Conservation (phyloP, 768 basidiomycete genomes). For the Psilocybe cubensis region DNA sequence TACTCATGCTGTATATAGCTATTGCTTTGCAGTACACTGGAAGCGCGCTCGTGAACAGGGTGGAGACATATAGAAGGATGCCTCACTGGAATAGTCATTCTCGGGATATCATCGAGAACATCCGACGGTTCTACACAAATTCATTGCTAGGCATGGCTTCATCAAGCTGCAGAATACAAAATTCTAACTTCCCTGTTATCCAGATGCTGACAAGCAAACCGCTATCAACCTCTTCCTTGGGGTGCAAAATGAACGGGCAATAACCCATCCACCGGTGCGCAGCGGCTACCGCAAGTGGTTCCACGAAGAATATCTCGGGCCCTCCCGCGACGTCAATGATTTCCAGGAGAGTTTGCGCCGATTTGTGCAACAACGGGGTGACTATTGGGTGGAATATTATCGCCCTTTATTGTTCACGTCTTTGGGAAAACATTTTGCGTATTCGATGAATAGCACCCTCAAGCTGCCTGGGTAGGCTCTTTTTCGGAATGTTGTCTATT, state of each 20-base stretch:
- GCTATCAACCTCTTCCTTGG: slow-evolving; percentile 98
- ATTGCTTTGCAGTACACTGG: slow-evolving; percentile 97
- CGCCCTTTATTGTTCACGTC: slow-evolving; percentile 83
- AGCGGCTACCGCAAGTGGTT: slow-evolving; percentile 89
- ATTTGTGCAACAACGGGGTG: slow-evolving; percentile 63
- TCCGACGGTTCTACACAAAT: slow-evolving; percentile 94
- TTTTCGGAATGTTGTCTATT: neutral
- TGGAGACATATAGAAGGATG: slow-evolving; percentile 94
- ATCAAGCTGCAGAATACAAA: neutral
- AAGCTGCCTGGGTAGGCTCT: slow-evolving; percentile 79
- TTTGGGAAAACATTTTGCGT: slow-evolving; percentile 87
- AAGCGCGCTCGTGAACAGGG: slow-evolving; percentile 92
- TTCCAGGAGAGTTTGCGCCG: slow-evolving; percentile 63
- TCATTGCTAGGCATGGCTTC: slow-evolving; percentile 71
- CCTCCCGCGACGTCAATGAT: slow-evolving; percentile 67
- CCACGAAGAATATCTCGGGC: slow-evolving; percentile 67
- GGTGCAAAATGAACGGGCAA: slow-evolving; percentile 59
- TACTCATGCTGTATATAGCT: no score
- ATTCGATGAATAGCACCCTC: slow-evolving; percentile 88
- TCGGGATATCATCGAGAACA: slow-evolving; percentile 93
- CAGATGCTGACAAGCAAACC: slow-evolving; percentile 95
- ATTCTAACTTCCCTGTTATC: no score
- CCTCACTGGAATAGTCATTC: slow-evolving; percentile 98
- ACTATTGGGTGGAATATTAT: slow-evolving; percentile 92
- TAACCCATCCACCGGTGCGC: slow-evolving; percentile 52